Conservation (phyloP, 345 rosid species). For the Citrus cavaleriei region DNA sequence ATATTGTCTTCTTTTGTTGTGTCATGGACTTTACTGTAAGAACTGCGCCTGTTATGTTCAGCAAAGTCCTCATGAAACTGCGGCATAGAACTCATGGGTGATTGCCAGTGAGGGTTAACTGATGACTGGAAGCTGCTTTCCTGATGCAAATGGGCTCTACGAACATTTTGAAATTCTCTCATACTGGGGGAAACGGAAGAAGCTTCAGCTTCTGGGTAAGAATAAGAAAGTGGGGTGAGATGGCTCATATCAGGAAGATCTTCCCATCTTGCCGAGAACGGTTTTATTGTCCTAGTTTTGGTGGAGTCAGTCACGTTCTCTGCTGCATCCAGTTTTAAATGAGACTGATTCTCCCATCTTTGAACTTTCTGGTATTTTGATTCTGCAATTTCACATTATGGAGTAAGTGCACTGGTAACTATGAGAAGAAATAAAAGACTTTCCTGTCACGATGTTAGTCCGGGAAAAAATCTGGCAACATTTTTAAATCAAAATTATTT, state of each 20-base stretch:
- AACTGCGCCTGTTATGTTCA: not conserved
- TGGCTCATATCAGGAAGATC: constrained; percentile 15
- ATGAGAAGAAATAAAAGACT: not conserved
- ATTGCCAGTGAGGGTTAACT: not conserved
- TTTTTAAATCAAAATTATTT: not conserved
- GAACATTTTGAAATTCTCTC: not conserved
- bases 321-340: constrained; percentile 4
- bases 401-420: not conserved
- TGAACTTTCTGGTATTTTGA: constrained; percentile 5
- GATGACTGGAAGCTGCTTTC: constrained; percentile 16
- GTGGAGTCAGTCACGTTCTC: constrained; percentile 1
- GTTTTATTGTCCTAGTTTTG: constrained; percentile 11
- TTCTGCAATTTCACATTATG: constrained; percentile 20
- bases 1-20: constrained; percentile 9
- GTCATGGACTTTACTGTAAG: not conserved
- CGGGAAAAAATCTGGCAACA: not conserved
- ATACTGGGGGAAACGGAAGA: constrained; percentile 15
- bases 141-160: constrained; percentile 1
- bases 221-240: constrained; percentile 18
- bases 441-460: not conserved
- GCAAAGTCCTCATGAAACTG: not conserved
- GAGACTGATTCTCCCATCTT: constrained; percentile 23
- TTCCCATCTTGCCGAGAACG: constrained; percentile 21
- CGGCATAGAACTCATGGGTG: constrained; percentile 17
- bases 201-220: constrained; percentile 11